These are phyloP conservation scores for Colletotrichum higginsianum DNA, from an alignment of 2,329 filamentous ascomycete genomes.

Conservation along the genomic window DNA sequence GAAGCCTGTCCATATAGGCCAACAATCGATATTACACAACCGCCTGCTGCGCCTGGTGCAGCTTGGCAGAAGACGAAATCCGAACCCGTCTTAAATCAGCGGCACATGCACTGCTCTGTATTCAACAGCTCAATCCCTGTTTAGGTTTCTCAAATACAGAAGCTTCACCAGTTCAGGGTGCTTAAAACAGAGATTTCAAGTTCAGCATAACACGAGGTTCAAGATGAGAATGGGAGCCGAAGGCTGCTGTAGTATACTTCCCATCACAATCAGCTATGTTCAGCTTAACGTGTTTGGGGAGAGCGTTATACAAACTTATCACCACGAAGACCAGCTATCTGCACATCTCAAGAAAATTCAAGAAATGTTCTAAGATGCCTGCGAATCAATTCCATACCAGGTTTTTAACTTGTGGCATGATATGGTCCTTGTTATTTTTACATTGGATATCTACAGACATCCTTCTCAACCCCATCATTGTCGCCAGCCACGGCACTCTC, in stretches of 20 bases:
- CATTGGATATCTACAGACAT: conserved; percentile 13
- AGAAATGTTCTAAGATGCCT: conserved; percentile 3
- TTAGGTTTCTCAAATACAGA: neutral
- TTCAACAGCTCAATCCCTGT: neutral
- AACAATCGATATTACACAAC: neutral
- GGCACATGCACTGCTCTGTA: neutral
- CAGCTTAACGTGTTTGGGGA: neutral
- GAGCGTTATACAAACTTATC: neutral
- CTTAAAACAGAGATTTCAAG: neutral
- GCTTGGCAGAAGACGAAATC: neutral
- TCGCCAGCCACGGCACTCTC: conserved; percentile 4
- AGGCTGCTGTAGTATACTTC: neutral
- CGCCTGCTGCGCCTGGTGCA: neutral
- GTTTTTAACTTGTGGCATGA: conserved; percentile 1
- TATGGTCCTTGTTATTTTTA: conserved; percentile 21
- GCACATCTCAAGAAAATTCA: neutral
- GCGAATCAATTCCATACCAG: neutral
- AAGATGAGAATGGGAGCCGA: neutral
- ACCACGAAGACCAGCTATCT: neutral
- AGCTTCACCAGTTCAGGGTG: neutral
- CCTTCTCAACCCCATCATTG: neutral
- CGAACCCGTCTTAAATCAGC: neutral
- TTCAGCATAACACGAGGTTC: neutral
- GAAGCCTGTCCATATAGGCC: neutral
- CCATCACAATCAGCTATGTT: neutral